Evolutionary conservation across 2,329 filamentous ascomycete species (phyloP).

Genomic region (Phaeosphaeriaceae sp.): DNA sequence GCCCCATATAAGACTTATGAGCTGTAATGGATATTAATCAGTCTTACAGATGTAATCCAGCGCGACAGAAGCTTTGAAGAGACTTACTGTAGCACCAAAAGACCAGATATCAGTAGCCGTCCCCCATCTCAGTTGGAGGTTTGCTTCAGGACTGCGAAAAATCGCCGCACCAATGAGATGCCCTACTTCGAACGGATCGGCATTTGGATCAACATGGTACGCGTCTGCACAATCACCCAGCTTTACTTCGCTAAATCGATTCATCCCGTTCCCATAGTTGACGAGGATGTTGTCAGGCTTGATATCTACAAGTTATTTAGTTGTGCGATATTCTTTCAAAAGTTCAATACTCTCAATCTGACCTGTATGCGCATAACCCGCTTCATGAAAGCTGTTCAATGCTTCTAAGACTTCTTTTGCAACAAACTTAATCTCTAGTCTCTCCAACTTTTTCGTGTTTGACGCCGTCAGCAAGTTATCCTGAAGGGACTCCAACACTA

Average conservation of each 20-base stretch:
- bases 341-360: constrained; percentile 4
- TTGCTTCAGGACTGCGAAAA: constrained; percentile 46
- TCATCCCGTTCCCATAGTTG: constrained; percentile 30
- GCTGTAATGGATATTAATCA: constrained; percentile 13
- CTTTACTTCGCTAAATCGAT: constrained; percentile 38
- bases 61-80: constrained; percentile 2
- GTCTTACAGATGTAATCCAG: constrained; percentile 2
- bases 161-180: constrained; percentile 42
- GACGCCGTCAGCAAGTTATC: constrained; percentile 21
- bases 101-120: constrained; percentile 49
- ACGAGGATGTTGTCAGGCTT: constrained; percentile 46
- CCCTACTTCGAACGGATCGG: constrained; percentile 9
- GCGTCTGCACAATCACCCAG: constrained; percentile 37
- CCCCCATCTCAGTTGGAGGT: constrained; percentile 30
- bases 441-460: constrained; percentile 9
- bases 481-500: constrained; percentile 27
- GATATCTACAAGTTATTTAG: constrained; percentile 20
- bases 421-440: constrained; percentile 9
- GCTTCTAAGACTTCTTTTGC: constrained; percentile 18
- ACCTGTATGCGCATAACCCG: constrained; percentile 27
- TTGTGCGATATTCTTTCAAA: constrained; percentile 4
- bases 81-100: constrained; percentile 44
- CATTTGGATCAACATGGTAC: constrained; percentile 19
- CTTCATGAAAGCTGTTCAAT: constrained; percentile 23
- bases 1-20: constrained; percentile 29